A percentile compares a stretch with the other conserved stretches of the same genome.
These are phyloP conservation scores for Cercospora citrullina DNA, from an alignment of 2,329 filamentous ascomycete genomes.

Conservation along the genomic window DNA sequence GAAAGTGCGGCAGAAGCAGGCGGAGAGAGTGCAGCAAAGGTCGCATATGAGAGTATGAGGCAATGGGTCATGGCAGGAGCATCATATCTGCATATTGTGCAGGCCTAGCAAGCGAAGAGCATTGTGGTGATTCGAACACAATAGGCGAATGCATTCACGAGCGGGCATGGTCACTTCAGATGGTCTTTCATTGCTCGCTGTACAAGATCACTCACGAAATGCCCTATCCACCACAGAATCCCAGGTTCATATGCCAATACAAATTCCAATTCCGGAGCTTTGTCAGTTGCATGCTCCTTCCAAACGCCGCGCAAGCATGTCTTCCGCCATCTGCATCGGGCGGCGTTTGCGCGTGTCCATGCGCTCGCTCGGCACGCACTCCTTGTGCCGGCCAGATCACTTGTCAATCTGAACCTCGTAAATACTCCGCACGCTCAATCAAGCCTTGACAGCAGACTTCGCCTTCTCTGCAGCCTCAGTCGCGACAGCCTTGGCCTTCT, in stretches of 20 bases:
- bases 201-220: slow-evolving; percentile 25
- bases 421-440: not conserved
- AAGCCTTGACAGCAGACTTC: slow-evolving; percentile 1
- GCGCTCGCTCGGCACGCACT: not conserved
- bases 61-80: not conserved
- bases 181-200: slow-evolving; percentile 23
- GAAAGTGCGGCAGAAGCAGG: not conserved
- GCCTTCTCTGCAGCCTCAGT: slow-evolving; percentile 8
- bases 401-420: not conserved
- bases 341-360: not conserved
- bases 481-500: not conserved
- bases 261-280: not conserved
- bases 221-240: slow-evolving; percentile 30
- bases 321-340: not conserved
- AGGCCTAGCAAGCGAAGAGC: not conserved
- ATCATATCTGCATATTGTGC: not conserved
- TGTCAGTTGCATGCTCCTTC: slow-evolving; percentile 5
- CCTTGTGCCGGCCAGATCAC: not conserved
- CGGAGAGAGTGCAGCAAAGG: not conserved
- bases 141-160: not conserved
- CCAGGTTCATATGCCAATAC: slow-evolving; percentile 3
- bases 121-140: not conserved
- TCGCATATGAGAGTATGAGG: not conserved
- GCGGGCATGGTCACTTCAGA: not conserved
- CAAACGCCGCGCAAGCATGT: not conserved